A percentile compares a stretch with the other conserved stretches of the same genome.
Conservation (phyloP, 148 eudicot genomes). For the Spergularia bocconei region DNA sequence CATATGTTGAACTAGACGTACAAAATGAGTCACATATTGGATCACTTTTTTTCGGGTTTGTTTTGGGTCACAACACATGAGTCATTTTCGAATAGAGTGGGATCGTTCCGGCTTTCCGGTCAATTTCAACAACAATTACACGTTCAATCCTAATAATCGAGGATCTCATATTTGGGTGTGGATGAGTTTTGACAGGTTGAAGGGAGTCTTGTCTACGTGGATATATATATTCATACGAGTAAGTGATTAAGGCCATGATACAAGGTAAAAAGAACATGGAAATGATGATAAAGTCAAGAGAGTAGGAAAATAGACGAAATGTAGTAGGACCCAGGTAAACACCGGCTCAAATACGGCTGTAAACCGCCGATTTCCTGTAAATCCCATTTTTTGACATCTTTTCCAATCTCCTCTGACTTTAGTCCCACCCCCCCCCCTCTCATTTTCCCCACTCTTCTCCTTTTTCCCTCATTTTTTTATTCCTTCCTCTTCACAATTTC, state of each 20-base stretch:
- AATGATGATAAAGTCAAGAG: constrained; percentile 18
- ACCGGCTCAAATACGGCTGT: constrained; percentile 44
- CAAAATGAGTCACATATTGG: no score
- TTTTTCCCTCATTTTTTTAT: constrained; percentile 13
- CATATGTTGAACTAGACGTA: no score
- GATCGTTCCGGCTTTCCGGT: no score
- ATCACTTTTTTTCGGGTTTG: no score
- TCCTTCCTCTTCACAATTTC: constrained; percentile 23
- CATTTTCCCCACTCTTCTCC: constrained; percentile 28
- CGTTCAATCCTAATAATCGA: no score
- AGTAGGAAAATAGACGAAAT: background rate
- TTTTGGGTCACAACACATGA: no score
- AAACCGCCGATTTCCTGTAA: constrained; percentile 22
- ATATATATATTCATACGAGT: no score
- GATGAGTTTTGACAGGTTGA: no score
- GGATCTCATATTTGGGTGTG: no score
- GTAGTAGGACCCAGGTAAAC: constrained; percentile 43
- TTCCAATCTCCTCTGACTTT: background rate
- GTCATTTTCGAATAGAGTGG: no score
- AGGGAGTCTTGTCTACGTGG: no score
- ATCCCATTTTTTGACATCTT: constrained; percentile 15
- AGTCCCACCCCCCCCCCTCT: background rate
- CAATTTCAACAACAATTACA: no score
- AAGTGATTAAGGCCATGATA: background rate
- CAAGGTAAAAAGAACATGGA: constrained; percentile 20